Percentiles rank a stretch among this genome's conserved stretches.
These are phyloP conservation scores for Penicillium fimorum DNA, from an alignment of 495 filamentous ascomycete species.

Conservation along the genomic window DNA sequence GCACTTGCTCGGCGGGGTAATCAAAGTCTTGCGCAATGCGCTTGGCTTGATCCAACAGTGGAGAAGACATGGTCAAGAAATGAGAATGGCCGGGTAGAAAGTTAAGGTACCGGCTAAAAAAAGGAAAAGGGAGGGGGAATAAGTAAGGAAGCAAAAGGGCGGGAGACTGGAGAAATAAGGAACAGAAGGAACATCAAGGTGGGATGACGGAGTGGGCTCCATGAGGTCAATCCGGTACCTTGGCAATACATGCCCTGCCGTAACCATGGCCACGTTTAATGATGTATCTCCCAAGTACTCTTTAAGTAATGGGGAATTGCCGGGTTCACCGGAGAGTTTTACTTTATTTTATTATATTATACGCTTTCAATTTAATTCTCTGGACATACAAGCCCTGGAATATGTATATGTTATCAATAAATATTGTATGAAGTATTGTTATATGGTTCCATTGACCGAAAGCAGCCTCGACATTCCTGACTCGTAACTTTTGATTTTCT, in stretches of 20 bases:
- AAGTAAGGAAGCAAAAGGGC: constrained; percentile 17
- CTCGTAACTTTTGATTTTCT: background rate
- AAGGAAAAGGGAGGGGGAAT: constrained; percentile 11
- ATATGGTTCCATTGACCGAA: background rate
- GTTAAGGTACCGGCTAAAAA: constrained; percentile 8
- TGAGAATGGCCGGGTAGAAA: constrained; percentile 7
- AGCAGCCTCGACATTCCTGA: constrained; percentile 13
- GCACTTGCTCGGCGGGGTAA: constrained; percentile 74
- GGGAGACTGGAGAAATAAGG: constrained; percentile 11
- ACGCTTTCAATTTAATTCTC: background rate
- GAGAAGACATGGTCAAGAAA: constrained; percentile 36
- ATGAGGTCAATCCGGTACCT: constrained; percentile 40
- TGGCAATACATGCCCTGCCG: constrained; percentile 8
- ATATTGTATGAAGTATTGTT: background rate
- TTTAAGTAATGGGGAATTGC: constrained; percentile 18
- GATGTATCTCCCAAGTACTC: background rate
- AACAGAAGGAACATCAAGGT: constrained; percentile 16
- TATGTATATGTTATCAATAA: too few relatives aligned
- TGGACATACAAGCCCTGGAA: too few relatives aligned
- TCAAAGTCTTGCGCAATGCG: constrained; percentile 83
- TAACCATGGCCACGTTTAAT: background rate
- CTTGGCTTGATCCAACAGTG: constrained; percentile 70
- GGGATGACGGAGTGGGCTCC: constrained; percentile 30
- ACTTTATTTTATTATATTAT: background rate
- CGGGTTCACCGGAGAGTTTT: constrained; percentile 32